Evolutionary conservation across 768 basidiomycete species (phyloP).

Genomic region (Auriscalpium orientale): DNA sequence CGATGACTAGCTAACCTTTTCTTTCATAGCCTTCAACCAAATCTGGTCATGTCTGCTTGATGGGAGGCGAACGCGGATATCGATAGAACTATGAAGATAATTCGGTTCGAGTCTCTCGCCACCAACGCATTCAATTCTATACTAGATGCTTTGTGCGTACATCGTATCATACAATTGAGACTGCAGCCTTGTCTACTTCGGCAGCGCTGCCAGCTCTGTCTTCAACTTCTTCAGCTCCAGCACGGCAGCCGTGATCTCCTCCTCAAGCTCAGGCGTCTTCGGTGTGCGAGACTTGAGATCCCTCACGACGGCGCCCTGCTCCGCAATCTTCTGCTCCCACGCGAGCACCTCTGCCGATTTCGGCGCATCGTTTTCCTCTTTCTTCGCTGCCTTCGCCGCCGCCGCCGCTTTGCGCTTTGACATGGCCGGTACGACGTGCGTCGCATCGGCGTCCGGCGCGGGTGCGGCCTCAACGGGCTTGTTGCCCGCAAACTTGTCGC

Average conservation of each 20-base stretch:
- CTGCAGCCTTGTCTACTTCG: conserved; percentile 5
- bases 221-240: conserved; percentile 61
- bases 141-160: too few species aligned
- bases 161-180: too few species aligned
- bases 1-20: too few species aligned
- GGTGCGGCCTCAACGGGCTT: conserved; percentile 31
- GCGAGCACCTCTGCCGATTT: conserved; percentile 69
- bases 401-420: conserved; percentile 44
- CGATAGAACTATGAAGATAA: too few species aligned
- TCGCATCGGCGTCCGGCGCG: conserved; percentile 32
- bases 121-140: too few species aligned
- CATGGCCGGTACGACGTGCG: conserved; percentile 41
- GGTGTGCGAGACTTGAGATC: conserved; percentile 57
- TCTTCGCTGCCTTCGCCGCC: conserved; percentile 38
- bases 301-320: conserved; percentile 71
- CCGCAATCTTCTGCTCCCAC: conserved; percentile 66
- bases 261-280: conserved; percentile 54
- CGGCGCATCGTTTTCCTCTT: conserved; percentile 36
- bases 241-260: conserved; percentile 52
- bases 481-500: conserved; percentile 68
- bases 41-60: too few species aligned
- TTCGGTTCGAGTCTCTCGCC: too few species aligned
- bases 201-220: conserved; percentile 37
- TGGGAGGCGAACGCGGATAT: too few species aligned
- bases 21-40: too few species aligned